Percentiles rank a stretch among this genome's conserved stretches.
Evolutionary conservation across 306 rosid species (phyloP).

Genomic region (Trifolium fragiferum): DNA sequence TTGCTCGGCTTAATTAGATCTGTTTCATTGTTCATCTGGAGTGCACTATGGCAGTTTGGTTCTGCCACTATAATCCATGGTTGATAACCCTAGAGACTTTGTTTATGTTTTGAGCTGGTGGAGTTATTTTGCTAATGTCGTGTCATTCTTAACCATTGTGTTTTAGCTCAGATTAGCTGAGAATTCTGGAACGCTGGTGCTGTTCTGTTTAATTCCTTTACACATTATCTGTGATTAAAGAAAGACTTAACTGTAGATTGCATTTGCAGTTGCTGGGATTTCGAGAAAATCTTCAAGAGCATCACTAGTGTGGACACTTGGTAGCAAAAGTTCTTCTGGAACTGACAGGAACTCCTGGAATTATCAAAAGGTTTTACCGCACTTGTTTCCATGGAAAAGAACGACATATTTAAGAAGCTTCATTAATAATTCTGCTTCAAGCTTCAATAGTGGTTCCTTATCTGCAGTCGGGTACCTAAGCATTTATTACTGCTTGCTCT

Average conservation of each 20-base stretch:
- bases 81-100: conserved; percentile 7
- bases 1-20: not conserved
- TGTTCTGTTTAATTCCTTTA: conserved; percentile 36
- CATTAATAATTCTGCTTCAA: conserved; percentile 51
- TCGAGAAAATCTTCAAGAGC: conserved; percentile 57
- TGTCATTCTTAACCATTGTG: conserved; percentile 30
- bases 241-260: conserved; percentile 25
- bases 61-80: not conserved
- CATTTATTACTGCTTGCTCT: conserved; percentile 34
- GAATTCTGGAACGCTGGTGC: conserved; percentile 33
- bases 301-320: conserved; percentile 87
- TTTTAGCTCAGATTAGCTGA: conserved; percentile 33
- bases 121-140: conserved; percentile 21
- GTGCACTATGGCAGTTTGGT: not conserved
- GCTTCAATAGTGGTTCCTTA: conserved; percentile 57
- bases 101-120: conserved; percentile 1
- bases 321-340: conserved; percentile 56
- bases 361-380: conserved; percentile 69
- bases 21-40: not conserved
- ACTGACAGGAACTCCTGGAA: conserved; percentile 42
- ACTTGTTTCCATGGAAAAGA: conserved; percentile 90
- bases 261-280: conserved; percentile 61
- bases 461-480: conserved; percentile 66
- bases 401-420: conserved; percentile 61
- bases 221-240: conserved; percentile 27